Evolutionary conservation across 1,139 yeast species (phyloP).

Genomic region (Starmera stellimalicola): DNA sequence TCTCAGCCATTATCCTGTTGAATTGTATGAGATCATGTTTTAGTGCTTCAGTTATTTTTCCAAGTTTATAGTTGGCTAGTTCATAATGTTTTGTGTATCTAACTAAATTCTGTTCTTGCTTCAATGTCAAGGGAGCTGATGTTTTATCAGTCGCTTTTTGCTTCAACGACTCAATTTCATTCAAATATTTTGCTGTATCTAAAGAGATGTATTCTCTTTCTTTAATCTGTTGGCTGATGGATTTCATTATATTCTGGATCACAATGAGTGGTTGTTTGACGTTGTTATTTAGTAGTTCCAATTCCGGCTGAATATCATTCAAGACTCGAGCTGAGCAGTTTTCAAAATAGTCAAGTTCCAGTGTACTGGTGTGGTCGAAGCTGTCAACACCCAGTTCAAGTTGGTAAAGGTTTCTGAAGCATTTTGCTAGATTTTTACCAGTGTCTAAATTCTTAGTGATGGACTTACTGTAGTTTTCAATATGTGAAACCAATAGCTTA

Average conservation of each 20-base stretch:
- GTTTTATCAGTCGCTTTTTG: conserved; percentile 1
- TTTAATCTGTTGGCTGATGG: conserved; percentile 22
- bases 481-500: conserved; percentile 18
- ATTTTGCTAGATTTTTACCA: conserved; percentile 17
- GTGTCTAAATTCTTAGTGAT: conserved; percentile 12
- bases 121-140: conserved; percentile 23
- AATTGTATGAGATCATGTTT: conserved; percentile 33
- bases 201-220: conserved; percentile 26
- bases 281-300: conserved; percentile 11
- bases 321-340: conserved; percentile 1
- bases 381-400: not conserved
- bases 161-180: conserved; percentile 9
- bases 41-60: conserved; percentile 24
- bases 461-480: conserved; percentile 12
- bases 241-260: conserved; percentile 17
- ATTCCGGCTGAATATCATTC: conserved; percentile 13
- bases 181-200: conserved; percentile 27
- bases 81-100: conserved; percentile 17
- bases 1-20: conserved; percentile 19
- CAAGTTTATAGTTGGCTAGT: conserved; percentile 23
- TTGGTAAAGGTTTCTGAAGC: conserved; percentile 20
- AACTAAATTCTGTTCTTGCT: conserved; percentile 28
- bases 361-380: not conserved
- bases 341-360: not conserved
- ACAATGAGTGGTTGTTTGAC: conserved; percentile 19